Evolutionary conservation across 148 eudicot genomes (phyloP), one percentile per base, ranked within the genome.

Genomic region (Rhododendron simsii): DNA sequence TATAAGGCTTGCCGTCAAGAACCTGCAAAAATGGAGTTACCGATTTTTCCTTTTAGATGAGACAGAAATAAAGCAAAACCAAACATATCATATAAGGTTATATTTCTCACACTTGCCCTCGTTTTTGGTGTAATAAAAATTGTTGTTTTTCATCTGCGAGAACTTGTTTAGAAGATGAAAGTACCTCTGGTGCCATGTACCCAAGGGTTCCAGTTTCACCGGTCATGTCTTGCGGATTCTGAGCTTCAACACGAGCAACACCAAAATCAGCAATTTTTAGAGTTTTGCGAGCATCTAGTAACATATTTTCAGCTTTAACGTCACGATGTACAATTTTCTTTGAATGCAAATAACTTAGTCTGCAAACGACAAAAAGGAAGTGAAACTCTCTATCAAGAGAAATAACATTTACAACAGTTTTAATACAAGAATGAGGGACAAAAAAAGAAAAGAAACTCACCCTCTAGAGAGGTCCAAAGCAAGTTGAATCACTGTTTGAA

Each of bases 101-200:
- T 65, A 65, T n/a, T 9, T 26, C 71, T 26, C 30, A 65, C 26
- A 63, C 28, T 18, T 65, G 71, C 30, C 71, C 30, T 63, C 71
- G n/a, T 65, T 61, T 65, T n/a, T 65, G 71, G 30, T 61, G 71
- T 0, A 8, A 23, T 65, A n/a, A 65, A 69, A 69, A 28, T 3
- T 3, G 14, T 13, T 28, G 13, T 13, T 69, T 69, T 69, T 69
- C 75, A 28, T 75, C 96, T 95, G 92, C 91, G 87, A 69, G 47
- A 88, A 59, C 16, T 39, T 8, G 50, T 39, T 81, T 50, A 15
- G 55, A 53, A 35, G 20, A 18, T 7, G 44, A 16, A 37, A 63
- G 41, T 90, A 96, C 98, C 98, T 96, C 98, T 1, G 99, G 99
- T 9, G 98, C 99, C 99, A 96, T 96, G 87, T 96, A 96, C 20